phyloP scores from a whole-genome alignment of 257 asterid genomes.

The Scutellaria barbata region DNA sequence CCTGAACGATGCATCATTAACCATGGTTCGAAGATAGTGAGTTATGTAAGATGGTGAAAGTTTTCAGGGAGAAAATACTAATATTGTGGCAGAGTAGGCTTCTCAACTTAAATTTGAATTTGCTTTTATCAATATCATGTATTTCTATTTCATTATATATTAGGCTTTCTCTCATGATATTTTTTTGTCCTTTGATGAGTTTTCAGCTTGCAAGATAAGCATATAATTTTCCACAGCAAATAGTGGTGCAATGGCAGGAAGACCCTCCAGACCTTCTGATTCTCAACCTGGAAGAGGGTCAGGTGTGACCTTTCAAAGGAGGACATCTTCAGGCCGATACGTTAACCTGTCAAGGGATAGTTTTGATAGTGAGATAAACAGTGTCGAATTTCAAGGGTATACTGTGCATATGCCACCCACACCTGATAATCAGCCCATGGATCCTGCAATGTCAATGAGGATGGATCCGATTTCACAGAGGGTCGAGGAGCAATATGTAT shows the following conservation, averaged over 20 bases:
- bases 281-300: slow-evolving; percentile 42
- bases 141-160: background rate
- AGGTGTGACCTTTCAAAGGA: slow-evolving; percentile 55
- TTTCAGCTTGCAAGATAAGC: slow-evolving; percentile 38
- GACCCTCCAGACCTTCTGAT: too few relatives aligned
- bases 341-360: slow-evolving; percentile 64
- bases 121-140: too few relatives aligned
- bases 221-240: slow-evolving; percentile 9
- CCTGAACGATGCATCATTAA: too few relatives aligned
- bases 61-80: too few relatives aligned
- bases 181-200: slow-evolving; percentile 1
- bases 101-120: too few relatives aligned
- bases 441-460: slow-evolving; percentile 29
- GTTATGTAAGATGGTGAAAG: too few relatives aligned
- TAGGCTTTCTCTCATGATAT: background rate
- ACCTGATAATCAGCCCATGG: slow-evolving; percentile 74
- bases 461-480: slow-evolving; percentile 62
- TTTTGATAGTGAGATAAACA: slow-evolving; percentile 66
- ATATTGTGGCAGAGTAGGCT: too few relatives aligned
- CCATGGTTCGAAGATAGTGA: too few relatives aligned
- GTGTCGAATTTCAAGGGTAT: slow-evolving; percentile 54
- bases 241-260: slow-evolving; percentile 42
- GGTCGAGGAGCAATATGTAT: slow-evolving; percentile 83
- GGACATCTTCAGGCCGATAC: slow-evolving; percentile 64
- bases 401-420: slow-evolving; percentile 73